phyloP scores from a whole-genome alignment of 805 yeast species.

The Starmerella apis region DNA sequence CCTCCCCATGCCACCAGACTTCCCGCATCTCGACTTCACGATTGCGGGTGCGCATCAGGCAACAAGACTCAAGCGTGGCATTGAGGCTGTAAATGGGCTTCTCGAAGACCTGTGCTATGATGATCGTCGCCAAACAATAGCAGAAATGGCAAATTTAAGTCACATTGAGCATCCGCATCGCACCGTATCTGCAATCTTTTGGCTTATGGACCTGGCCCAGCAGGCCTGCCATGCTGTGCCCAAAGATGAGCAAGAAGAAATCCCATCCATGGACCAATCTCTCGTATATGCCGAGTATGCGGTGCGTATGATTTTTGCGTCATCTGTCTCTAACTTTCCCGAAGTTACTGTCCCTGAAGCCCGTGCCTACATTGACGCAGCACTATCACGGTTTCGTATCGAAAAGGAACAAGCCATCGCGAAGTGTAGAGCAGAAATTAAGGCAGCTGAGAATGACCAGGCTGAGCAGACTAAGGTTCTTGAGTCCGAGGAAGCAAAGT shows the following conservation, averaged over 20 bases:
- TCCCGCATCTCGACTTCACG: background rate
- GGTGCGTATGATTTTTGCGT: background rate
- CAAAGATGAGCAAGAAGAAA: background rate
- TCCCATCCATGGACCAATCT: background rate
- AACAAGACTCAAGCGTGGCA: background rate
- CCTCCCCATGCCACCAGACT: slow-evolving; percentile 5
- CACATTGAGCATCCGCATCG: background rate
- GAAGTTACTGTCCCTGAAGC: background rate
- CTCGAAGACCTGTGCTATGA: background rate
- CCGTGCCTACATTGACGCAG: background rate
- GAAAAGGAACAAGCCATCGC: background rate
- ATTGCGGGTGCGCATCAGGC: background rate
- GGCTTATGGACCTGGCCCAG: background rate
- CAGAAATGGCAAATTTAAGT: background rate
- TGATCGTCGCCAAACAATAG: background rate
- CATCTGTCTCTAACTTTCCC: background rate
- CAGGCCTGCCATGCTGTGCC: slow-evolving; percentile 1
- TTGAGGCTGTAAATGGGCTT: background rate
- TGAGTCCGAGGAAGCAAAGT: background rate
- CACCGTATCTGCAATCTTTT: background rate
- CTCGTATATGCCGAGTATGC: slow-evolving; percentile 4
- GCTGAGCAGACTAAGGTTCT: background rate
- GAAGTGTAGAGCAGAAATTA: background rate
- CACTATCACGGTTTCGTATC: background rate
- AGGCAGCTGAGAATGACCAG: background rate